These are phyloP conservation scores for Falciphora oryzae DNA, from an alignment of 2,329 filamentous ascomycete genomes.

Conservation along the genomic window DNA sequence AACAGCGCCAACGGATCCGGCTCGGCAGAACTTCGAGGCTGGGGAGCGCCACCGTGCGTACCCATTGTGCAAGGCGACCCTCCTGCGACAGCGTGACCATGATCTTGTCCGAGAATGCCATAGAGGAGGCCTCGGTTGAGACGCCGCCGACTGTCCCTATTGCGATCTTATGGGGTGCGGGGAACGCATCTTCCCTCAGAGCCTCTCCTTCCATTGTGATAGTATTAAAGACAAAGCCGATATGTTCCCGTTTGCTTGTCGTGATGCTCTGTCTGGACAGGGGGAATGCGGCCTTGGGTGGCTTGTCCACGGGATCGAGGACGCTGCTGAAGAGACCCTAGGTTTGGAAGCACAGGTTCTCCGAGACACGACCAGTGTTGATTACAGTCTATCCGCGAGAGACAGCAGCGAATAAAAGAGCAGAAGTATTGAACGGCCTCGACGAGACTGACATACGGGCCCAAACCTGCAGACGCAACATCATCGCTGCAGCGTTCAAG, in stretches of 20 bases:
- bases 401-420: neutral
- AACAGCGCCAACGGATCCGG: constrained; percentile 20
- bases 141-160: constrained; percentile 60
- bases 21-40: constrained; percentile 20
- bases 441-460: neutral
- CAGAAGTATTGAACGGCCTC: neutral
- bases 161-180: constrained; percentile 55
- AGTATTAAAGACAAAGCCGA: neutral
- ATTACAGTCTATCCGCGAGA: neutral
- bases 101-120: constrained; percentile 85
- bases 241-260: neutral
- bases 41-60: constrained; percentile 33
- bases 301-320: too few species aligned
- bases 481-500: neutral
- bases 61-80: constrained; percentile 87
- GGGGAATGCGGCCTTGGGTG: too few species aligned
- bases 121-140: constrained; percentile 64
- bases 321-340: too few species aligned
- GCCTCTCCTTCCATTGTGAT: constrained; percentile 5
- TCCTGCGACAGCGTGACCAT: constrained; percentile 83
- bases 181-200: constrained; percentile 52
- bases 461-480: too few species aligned
- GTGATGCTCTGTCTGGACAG: neutral
- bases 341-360: too few species aligned
- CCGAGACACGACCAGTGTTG: too few species aligned